phyloP scores from a whole-genome alignment of 768 basidiomycete species.

The Terana coerulea region DNA sequence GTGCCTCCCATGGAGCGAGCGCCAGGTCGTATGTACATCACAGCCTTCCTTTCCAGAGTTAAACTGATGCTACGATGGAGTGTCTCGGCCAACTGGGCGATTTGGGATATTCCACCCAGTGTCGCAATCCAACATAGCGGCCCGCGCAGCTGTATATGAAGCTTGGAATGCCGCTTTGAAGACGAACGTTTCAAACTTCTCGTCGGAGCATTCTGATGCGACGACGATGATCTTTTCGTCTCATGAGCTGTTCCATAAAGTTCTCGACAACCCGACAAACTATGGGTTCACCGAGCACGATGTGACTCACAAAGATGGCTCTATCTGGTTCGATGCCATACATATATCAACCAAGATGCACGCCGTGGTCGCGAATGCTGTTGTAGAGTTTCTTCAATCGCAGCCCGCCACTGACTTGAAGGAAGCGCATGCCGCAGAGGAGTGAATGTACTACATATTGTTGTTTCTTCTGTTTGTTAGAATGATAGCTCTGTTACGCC shows the following conservation, averaged over 20 bases:
- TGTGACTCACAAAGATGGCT: constrained; percentile 30
- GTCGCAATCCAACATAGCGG: background rate
- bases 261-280: constrained; percentile 42
- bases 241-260: constrained; percentile 38
- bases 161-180: constrained; percentile 46
- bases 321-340: constrained; percentile 48
- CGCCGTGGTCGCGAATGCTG: constrained; percentile 40
- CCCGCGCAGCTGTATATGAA: constrained; percentile 11
- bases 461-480: background rate
- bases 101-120: background rate
- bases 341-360: constrained; percentile 54
- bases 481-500: too few relatives aligned
- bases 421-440: too few relatives aligned
- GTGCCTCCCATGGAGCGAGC: constrained; percentile 50
- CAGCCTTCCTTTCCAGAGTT: background rate
- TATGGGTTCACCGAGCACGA: constrained; percentile 38
- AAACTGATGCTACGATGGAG: background rate
- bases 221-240: constrained; percentile 50
- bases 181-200: constrained; percentile 33
- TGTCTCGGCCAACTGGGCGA: background rate
- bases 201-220: constrained; percentile 36
- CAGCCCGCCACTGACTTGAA: background rate
- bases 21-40: constrained; percentile 39
- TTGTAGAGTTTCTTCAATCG: background rate
- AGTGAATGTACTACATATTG: too few relatives aligned